phyloP scores from a whole-genome alignment of 2,329 filamentous ascomycete genomes.

The Penicillium sclerotigenum region DNA sequence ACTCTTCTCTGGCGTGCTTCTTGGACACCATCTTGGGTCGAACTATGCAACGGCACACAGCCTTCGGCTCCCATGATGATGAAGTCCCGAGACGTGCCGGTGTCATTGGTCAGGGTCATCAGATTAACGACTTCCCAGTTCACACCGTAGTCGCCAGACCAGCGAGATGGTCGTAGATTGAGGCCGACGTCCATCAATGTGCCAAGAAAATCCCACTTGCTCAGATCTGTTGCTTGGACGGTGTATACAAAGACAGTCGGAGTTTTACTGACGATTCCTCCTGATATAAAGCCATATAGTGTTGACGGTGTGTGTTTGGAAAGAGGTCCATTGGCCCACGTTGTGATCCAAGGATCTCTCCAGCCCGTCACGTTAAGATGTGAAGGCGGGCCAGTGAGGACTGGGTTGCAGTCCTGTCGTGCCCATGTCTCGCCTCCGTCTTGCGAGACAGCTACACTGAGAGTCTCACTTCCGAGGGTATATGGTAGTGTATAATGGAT shows the following conservation, averaged over 20 bases:
- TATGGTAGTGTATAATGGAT: slow-evolving; percentile 44
- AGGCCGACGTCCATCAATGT: slow-evolving; percentile 42
- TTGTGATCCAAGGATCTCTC: slow-evolving; percentile 42
- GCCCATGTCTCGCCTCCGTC: slow-evolving; percentile 41
- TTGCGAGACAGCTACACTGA: slow-evolving; percentile 39
- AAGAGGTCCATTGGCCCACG: slow-evolving; percentile 11
- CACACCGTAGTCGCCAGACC: slow-evolving; percentile 51
- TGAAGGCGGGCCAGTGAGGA: slow-evolving; percentile 35
- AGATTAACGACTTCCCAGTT: slow-evolving; percentile 55
- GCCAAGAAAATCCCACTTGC: slow-evolving; percentile 48
- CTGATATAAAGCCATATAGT: slow-evolving; percentile 51
- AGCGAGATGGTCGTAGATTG: slow-evolving; percentile 42
- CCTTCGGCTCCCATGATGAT: slow-evolving; percentile 50
- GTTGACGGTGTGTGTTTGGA: slow-evolving; percentile 9
- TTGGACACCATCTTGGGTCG: neutral
- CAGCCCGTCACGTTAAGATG: slow-evolving; percentile 41
- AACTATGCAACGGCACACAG: slow-evolving; percentile 20
- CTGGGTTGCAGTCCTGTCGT: slow-evolving; percentile 37
- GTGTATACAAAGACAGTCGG: slow-evolving; percentile 51
- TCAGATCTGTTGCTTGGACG: slow-evolving; percentile 40
- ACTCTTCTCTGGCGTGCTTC: slow-evolving; percentile 22
- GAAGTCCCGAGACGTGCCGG: slow-evolving; percentile 35
- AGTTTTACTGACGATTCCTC: slow-evolving; percentile 42
- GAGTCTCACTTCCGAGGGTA: slow-evolving; percentile 34
- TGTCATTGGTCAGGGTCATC: slow-evolving; percentile 39